phyloP scores from a whole-genome alignment of 2,329 filamentous ascomycete species.

The Aspergillus sp. region DNA sequence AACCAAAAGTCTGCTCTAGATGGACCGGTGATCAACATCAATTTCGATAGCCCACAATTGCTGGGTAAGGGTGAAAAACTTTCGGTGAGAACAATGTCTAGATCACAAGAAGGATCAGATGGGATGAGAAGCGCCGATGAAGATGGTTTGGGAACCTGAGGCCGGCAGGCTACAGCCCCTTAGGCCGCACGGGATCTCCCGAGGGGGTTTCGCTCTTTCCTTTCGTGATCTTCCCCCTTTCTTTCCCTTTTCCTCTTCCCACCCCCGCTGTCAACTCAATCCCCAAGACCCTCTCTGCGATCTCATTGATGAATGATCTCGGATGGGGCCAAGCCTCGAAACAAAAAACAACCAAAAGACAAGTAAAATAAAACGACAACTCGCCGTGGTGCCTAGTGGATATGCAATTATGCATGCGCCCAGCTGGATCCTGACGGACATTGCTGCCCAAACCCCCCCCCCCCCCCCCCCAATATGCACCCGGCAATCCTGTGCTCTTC shows the following conservation, averaged over 20 bases:
- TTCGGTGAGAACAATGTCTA: background rate
- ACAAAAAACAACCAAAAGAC: background rate
- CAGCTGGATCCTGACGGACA: slow-evolving; percentile 15
- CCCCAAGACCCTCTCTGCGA: background rate
- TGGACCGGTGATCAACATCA: background rate
- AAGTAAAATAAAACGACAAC: background rate
- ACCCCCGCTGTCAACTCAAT: slow-evolving; percentile 4
- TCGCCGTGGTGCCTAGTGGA: slow-evolving; percentile 14
- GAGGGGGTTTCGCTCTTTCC: background rate
- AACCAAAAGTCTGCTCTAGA: background rate
- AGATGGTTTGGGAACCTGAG: background rate
- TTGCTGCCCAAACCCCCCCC: slow-evolving; percentile 29
- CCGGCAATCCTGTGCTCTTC: slow-evolving; percentile 11
- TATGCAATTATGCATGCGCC: slow-evolving; percentile 19
- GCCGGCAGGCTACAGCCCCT: background rate
- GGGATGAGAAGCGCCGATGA: background rate
- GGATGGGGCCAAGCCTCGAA: slow-evolving; percentile 12
- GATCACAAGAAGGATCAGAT: background rate
- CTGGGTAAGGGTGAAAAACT: background rate
- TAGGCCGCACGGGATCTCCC: background rate
- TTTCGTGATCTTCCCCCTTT: background rate
- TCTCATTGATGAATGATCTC: slow-evolving; percentile 10
- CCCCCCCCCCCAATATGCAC: slow-evolving; percentile 8
- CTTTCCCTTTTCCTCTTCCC: background rate
- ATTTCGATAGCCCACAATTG: background rate